phyloP scores from a whole-genome alignment of 345 rosid species.

The Balakata baccata region DNA sequence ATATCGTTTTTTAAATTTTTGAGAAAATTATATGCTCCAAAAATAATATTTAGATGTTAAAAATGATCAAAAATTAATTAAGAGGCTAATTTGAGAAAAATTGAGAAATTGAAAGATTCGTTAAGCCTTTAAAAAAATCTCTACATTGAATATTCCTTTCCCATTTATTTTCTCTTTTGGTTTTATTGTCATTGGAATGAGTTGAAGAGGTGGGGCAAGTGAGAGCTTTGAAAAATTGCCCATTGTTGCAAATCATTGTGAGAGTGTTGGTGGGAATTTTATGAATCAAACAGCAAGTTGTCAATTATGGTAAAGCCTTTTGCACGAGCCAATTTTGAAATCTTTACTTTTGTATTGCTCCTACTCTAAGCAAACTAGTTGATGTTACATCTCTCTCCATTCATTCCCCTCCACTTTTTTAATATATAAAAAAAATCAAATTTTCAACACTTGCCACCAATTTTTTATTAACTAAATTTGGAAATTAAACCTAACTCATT shows the following conservation, averaged over 20 bases:
- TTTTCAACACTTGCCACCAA: not conserved
- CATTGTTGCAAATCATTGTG: not conserved
- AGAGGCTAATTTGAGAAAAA: no score
- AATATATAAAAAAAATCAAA: no score
- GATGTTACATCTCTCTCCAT: conserved; percentile 11
- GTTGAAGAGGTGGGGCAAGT: not conserved
- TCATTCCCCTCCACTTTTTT: not conserved
- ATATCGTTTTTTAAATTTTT: no score
- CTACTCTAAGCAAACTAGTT: conserved; percentile 12
- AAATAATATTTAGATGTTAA: no score
- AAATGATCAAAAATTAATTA: no score
- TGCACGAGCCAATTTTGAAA: not conserved
- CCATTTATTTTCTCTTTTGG: no score
- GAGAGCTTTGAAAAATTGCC: not conserved
- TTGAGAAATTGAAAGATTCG: no score
- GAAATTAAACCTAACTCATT: conserved; percentile 4
- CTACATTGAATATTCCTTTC: no score
- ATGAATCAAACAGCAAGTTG: conserved; percentile 1
- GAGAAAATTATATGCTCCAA: no score
- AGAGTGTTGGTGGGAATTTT: not conserved
- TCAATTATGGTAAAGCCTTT: not conserved
- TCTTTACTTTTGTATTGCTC: not conserved
- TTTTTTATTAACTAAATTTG: not conserved
- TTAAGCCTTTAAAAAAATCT: no score
- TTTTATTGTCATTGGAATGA: not conserved